phyloP scores from a whole-genome alignment of 2,329 filamentous ascomycete species.

The Aspergillus udagawae region DNA sequence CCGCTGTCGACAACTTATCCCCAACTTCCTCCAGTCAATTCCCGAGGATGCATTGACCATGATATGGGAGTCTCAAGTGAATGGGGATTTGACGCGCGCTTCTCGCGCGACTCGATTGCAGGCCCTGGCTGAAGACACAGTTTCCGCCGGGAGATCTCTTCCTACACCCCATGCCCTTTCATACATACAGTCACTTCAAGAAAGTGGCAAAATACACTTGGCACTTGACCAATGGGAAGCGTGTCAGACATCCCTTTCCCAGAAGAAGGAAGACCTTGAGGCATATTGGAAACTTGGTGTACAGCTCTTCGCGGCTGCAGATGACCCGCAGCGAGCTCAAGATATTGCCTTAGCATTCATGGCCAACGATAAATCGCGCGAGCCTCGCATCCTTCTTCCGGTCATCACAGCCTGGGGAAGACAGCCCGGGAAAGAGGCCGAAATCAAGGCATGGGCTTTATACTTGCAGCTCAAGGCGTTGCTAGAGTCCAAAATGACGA shows the following conservation, averaged over 20 bases:
- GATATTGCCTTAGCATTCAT: conserved; percentile 45
- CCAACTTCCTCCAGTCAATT: conserved; percentile 52
- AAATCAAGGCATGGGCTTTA: conserved; percentile 60
- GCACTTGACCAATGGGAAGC: conserved; percentile 64
- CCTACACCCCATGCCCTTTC: conserved; percentile 58
- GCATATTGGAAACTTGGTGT: conserved; percentile 48
- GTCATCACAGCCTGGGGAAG: conserved; percentile 66
- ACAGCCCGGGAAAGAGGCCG: conserved; percentile 47
- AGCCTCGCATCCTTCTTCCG: conserved; percentile 49
- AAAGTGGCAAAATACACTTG: conserved; percentile 56
- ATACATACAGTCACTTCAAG: conserved; percentile 65
- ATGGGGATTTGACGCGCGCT: conserved; percentile 41
- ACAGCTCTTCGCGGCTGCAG: conserved; percentile 46
- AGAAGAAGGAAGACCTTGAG: conserved; percentile 35
- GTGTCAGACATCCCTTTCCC: conserved; percentile 51
- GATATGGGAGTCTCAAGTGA: conserved; percentile 59
- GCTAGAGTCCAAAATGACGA: conserved; percentile 58
- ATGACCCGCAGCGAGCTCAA: conserved; percentile 46
- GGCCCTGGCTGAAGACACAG: conserved; percentile 63
- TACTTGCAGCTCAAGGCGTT: conserved; percentile 63
- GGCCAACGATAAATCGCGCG: conserved; percentile 40
- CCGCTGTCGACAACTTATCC: conserved; percentile 45
- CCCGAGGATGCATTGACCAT: conserved; percentile 59
- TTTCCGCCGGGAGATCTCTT: conserved; percentile 54
- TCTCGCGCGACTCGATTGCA: conserved; percentile 58